These are phyloP conservation scores for Casuarina glauca DNA, from an alignment of 306 rosid species.

Conservation along the genomic window DNA sequence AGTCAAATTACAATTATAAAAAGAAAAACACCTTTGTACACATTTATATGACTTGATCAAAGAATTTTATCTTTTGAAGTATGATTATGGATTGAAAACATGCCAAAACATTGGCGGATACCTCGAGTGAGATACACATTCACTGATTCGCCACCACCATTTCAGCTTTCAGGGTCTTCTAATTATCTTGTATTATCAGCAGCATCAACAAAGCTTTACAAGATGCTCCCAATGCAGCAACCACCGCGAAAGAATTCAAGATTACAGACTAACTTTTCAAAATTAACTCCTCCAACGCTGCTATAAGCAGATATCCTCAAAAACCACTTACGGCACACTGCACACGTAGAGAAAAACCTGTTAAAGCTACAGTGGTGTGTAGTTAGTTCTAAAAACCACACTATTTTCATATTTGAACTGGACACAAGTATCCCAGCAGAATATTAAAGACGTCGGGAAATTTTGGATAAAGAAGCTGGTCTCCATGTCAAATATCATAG, in stretches of 20 bases:
- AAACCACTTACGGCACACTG: conserved; percentile 38
- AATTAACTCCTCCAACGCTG: conserved; percentile 30
- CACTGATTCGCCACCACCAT: conserved; percentile 26
- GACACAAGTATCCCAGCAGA: too few relatives aligned
- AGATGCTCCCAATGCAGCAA: conserved; percentile 42
- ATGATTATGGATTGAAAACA: conserved; percentile 27
- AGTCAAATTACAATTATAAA: conserved; percentile 11
- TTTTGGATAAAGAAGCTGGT: conserved; percentile 1
- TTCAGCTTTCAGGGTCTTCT: conserved; percentile 31
- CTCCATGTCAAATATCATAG: not conserved
- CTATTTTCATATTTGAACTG: not conserved
- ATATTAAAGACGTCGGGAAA: not conserved
- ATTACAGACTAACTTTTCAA: conserved; percentile 35
- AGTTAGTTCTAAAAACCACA: not conserved
- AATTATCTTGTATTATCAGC: conserved; percentile 27
- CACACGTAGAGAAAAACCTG: conserved; percentile 1
- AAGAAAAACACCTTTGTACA: not conserved
- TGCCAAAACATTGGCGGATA: conserved; percentile 17
- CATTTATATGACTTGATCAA: conserved; percentile 27
- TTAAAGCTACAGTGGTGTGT: not conserved
- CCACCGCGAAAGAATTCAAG: conserved; percentile 35
- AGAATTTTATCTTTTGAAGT: conserved; percentile 21
- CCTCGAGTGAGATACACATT: conserved; percentile 24
- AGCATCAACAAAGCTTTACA: conserved; percentile 54
- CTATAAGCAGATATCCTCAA: conserved; percentile 33